These are phyloP conservation scores for Lactifluus volemus DNA, from an alignment of 768 basidiomycete genomes.

Conservation along the genomic window DNA sequence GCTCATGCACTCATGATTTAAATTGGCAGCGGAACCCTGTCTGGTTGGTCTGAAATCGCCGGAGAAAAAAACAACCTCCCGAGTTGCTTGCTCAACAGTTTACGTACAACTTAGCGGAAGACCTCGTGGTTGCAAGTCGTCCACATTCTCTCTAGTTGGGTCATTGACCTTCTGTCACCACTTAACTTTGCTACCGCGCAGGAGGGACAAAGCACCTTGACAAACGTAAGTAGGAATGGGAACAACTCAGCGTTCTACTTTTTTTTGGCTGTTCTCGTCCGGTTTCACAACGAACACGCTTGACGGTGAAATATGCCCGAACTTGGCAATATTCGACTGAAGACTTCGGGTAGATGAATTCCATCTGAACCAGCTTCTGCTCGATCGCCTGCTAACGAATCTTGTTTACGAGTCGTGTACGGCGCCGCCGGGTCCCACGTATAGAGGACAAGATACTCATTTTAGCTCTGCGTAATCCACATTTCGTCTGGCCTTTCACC, in stretches of 20 bases:
- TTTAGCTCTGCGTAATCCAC: background rate
- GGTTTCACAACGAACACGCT: background rate
- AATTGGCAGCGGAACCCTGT: too few relatives aligned
- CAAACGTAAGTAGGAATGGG: background rate
- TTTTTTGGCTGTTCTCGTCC: background rate
- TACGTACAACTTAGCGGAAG: background rate
- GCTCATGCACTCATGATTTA: too few relatives aligned
- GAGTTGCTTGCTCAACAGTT: background rate
- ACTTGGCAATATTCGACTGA: background rate
- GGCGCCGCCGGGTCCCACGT: background rate
- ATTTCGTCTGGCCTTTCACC: background rate
- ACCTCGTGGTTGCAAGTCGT: background rate
- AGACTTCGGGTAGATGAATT: background rate
- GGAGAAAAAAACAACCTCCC: too few relatives aligned
- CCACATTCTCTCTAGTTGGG: too few relatives aligned
- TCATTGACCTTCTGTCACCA: too few relatives aligned
- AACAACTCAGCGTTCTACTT: background rate
- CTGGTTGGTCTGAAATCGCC: too few relatives aligned
- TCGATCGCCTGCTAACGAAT: background rate
- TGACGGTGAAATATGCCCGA: background rate
- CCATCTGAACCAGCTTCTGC: background rate
- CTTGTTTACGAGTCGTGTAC: background rate
- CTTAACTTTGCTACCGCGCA: background rate
- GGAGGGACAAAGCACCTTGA: background rate
- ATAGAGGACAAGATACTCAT: background rate